These are phyloP conservation scores for Boeremia lycopersici DNA, from an alignment of 2,329 filamentous ascomycete species.

Conservation along the genomic window DNA sequence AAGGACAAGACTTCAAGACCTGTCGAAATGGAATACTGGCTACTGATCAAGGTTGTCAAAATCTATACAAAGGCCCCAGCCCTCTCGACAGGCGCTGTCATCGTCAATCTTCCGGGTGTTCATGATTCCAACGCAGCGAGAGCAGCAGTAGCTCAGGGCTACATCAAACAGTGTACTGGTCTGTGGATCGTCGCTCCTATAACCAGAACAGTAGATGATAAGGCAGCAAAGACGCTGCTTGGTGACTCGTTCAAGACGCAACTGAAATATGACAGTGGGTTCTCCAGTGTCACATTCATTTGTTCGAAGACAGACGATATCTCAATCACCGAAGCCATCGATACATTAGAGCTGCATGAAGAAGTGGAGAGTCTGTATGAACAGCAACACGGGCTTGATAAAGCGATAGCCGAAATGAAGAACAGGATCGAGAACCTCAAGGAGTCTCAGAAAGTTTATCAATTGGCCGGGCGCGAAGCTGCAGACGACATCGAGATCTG, in stretches of 20 bases:
- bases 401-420: slow-evolving; percentile 24
- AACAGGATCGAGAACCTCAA: slow-evolving; percentile 34
- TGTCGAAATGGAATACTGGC: slow-evolving; percentile 53
- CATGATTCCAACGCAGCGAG: slow-evolving; percentile 66
- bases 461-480: slow-evolving; percentile 41
- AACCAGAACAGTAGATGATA: slow-evolving; percentile 64
- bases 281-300: slow-evolving; percentile 63
- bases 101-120: slow-evolving; percentile 65
- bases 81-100: slow-evolving; percentile 60
- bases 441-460: slow-evolving; percentile 45
- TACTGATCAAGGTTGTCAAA: slow-evolving; percentile 60
- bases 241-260: slow-evolving; percentile 64
- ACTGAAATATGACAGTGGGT: slow-evolving; percentile 63
- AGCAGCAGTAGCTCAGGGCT: slow-evolving; percentile 62
- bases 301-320: slow-evolving; percentile 70
- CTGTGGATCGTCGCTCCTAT: slow-evolving; percentile 70
- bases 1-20: slow-evolving; percentile 27
- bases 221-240: slow-evolving; percentile 62
- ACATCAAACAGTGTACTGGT: slow-evolving; percentile 65
- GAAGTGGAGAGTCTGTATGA: slow-evolving; percentile 37
- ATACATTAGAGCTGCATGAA: slow-evolving; percentile 47
- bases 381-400: slow-evolving; percentile 21
- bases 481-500: slow-evolving; percentile 55
- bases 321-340: slow-evolving; percentile 52
- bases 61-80: slow-evolving; percentile 58